phyloP scores from a whole-genome alignment of 805 yeast species.

The Lipomyces sp. region DNA sequence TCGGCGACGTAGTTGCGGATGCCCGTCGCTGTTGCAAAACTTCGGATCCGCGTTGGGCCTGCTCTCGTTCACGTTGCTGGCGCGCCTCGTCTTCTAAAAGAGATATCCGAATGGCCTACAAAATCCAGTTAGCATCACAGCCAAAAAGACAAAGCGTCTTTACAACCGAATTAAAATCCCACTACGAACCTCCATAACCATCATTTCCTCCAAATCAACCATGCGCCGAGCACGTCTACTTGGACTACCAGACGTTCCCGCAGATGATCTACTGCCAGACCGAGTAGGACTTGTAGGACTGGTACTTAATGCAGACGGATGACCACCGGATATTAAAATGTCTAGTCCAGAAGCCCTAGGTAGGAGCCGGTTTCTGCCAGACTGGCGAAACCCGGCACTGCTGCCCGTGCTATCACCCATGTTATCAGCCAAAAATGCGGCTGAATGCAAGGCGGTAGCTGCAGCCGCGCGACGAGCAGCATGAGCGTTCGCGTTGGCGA shows the following conservation, averaged over 20 bases:
- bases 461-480: conserved; percentile 89
- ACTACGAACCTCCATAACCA: conserved; percentile 66
- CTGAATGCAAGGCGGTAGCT: conserved; percentile 91
- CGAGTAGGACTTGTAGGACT: conserved; percentile 9
- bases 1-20: conserved; percentile 2
- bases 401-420: not conserved
- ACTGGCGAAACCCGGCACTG: conserved; percentile 13
- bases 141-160: no score
- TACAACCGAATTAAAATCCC: not conserved
- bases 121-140: not conserved
- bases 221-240: conserved; percentile 38
- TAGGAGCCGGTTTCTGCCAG: conserved; percentile 32
- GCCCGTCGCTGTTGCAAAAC: conserved; percentile 10
- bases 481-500: conserved; percentile 71
- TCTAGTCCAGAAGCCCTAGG: conserved; percentile 28
- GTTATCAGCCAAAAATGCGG: conserved; percentile 63
- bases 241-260: conserved; percentile 10
- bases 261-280: conserved; percentile 9
- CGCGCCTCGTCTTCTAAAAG: conserved; percentile 68
- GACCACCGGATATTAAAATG: conserved; percentile 1
- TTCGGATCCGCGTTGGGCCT: conserved; percentile 37
- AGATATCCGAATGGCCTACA: conserved; percentile 68
- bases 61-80: conserved; percentile 40
- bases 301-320: not conserved
- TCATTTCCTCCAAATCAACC: conserved; percentile 65